Evolutionary conservation across 148 eudicot genomes (phyloP).

Genomic region (Mesembryanthemum crystallinum): DNA sequence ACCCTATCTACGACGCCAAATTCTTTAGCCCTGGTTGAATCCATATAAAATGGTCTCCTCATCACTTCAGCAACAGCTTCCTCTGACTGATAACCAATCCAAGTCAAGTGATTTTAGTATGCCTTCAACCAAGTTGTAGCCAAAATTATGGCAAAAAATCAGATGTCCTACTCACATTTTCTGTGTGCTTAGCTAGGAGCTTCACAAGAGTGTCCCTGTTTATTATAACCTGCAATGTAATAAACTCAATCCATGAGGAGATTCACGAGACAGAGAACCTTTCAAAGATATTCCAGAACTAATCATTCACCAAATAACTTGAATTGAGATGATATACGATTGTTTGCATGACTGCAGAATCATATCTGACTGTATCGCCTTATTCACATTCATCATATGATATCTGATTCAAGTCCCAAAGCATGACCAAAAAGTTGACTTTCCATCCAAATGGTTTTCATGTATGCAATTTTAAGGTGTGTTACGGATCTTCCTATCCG

Average conservation of each 20-base stretch:
- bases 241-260: not conserved
- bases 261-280: not conserved
- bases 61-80: slow-evolving; percentile 64
- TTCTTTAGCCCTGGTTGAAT: slow-evolving; percentile 62
- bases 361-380: no score
- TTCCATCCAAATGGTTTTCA: no score
- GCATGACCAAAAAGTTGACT: no score
- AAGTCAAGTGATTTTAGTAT: slow-evolving; percentile 22
- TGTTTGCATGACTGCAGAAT: no score
- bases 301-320: no score
- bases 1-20: slow-evolving; percentile 92
- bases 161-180: slow-evolving; percentile 58
- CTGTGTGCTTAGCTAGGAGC: slow-evolving; percentile 84
- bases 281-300: not conserved
- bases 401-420: no score
- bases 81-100: slow-evolving; percentile 46
- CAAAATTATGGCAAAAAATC: slow-evolving; percentile 1
- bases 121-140: not conserved
- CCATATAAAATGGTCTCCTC: slow-evolving; percentile 63
- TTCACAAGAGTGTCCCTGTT: slow-evolving; percentile 59
- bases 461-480: no score
- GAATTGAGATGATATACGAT: no score
- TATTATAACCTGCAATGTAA: slow-evolving; percentile 56
- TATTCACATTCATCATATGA: no score
- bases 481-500: no score